phyloP scores from a whole-genome alignment of 371 early-diverging fungal species.

The Mucor circinelloides region DNA sequence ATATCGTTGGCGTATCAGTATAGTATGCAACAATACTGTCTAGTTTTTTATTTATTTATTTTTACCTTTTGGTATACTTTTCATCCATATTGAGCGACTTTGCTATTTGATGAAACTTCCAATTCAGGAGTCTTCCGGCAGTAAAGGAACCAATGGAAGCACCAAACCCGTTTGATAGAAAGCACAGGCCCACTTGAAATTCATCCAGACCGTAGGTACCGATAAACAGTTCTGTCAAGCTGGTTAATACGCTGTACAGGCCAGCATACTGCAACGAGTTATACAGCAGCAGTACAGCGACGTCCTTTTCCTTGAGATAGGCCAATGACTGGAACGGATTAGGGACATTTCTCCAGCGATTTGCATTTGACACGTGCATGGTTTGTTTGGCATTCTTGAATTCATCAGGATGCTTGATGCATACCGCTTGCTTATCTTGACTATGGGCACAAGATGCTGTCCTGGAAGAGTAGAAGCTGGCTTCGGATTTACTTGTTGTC shows the following conservation, averaged over 20 bases:
- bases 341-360: not conserved
- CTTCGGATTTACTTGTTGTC: not conserved
- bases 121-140: constrained; percentile 34
- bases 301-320: constrained; percentile 40
- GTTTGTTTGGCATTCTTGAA: not conserved
- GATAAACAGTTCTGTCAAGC: constrained; percentile 27
- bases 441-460: not conserved
- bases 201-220: constrained; percentile 24
- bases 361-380: not conserved
- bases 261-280: constrained; percentile 40
- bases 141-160: constrained; percentile 27
- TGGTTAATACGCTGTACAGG: constrained; percentile 35
- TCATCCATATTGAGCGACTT: constrained; percentile 11
- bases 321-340: constrained; percentile 26
- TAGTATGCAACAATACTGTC: not conserved
- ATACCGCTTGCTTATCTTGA: not conserved
- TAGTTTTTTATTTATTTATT: not conserved
- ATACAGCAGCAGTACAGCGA: constrained; percentile 27
- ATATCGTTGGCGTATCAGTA: too few species aligned
- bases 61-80: constrained; percentile 12
- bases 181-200: constrained; percentile 34
- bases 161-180: constrained; percentile 33
- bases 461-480: not conserved
- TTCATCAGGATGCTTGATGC: not conserved
- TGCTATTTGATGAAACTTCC: constrained; percentile 20